Conservation (phyloP, 768 basidiomycete genomes). For the Tricholoma bakamatsutake region DNA sequence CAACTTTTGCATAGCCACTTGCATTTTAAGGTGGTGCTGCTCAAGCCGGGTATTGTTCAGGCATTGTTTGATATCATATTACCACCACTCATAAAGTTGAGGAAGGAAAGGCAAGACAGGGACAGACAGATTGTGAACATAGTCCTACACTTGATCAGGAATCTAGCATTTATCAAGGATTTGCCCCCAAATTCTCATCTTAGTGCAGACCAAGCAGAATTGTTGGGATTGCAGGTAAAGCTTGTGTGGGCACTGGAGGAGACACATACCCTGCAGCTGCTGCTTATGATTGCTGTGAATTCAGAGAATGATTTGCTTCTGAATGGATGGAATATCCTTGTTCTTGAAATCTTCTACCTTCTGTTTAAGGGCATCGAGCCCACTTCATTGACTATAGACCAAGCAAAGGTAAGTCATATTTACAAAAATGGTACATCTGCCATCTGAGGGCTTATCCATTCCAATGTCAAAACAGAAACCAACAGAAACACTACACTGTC, state of each 20-base stretch:
- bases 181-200: constrained; percentile 61
- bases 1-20: constrained; percentile 76
- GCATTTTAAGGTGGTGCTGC: constrained; percentile 80
- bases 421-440: neutral
- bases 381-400: constrained; percentile 46
- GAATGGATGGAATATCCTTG: constrained; percentile 81
- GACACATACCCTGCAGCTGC: constrained; percentile 66
- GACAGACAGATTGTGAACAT: constrained; percentile 88
- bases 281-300: constrained; percentile 84
- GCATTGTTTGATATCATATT: constrained; percentile 71
- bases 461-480: constrained; percentile 46
- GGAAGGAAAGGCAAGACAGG: constrained; percentile 65
- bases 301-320: constrained; percentile 70
- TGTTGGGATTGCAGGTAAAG: constrained; percentile 70
- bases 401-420: constrained; percentile 47
- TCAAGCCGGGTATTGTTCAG: constrained; percentile 62
- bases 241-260: constrained; percentile 67
- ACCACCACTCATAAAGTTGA: constrained; percentile 67
- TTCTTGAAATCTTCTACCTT: constrained; percentile 91
- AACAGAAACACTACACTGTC: constrained; percentile 57
- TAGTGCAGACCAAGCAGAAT: constrained; percentile 76
- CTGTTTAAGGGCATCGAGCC: constrained; percentile 80
- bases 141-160: constrained; percentile 83
- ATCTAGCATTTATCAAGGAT: constrained; percentile 93
- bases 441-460: constrained; percentile 3